These are phyloP conservation scores for Pterula multifida DNA, from an alignment of 1,284 basidiomycete genomes.

Conservation along the genomic window DNA sequence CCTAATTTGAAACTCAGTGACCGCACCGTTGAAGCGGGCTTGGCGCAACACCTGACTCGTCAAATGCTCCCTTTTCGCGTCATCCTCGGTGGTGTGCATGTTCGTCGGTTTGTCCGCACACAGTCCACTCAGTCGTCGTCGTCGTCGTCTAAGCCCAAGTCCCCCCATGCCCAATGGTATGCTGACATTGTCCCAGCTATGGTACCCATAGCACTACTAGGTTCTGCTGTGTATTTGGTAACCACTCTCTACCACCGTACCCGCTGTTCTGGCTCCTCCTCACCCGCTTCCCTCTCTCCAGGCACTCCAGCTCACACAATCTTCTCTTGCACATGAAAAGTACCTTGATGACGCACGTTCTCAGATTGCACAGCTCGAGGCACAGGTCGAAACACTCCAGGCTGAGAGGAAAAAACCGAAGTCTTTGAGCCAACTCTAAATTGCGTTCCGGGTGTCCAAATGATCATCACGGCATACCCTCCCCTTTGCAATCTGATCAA, in stretches of 20 bases:
- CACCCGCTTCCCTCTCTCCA: constrained; percentile 16
- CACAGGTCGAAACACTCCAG: constrained; percentile 31
- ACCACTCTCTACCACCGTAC: constrained; percentile 4
- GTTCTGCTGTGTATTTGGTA: constrained; percentile 67
- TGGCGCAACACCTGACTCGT: background rate
- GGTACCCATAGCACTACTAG: constrained; percentile 64
- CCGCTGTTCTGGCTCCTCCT: background rate
- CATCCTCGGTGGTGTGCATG: background rate
- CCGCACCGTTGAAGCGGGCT: background rate
- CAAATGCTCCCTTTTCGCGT: background rate
- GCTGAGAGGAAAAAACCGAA: constrained; percentile 14
- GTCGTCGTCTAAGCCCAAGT: constrained; percentile 20
- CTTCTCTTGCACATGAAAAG: constrained; percentile 55
- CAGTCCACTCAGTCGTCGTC: background rate
- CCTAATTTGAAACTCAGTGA: background rate
- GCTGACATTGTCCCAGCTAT: constrained; percentile 57
- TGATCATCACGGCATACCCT: background rate
- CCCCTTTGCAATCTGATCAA: too few species aligned
- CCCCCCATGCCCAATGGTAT: constrained; percentile 54
- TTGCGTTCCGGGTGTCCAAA: constrained; percentile 5
- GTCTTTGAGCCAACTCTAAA: background rate
- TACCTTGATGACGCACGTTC: constrained; percentile 46
- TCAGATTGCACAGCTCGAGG: constrained; percentile 43
- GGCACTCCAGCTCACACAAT: constrained; percentile 53
- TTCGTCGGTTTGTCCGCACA: background rate